These are phyloP conservation scores for Fusarium camptoceras DNA, from an alignment of 2,329 filamentous ascomycete species.

Conservation along the genomic window DNA sequence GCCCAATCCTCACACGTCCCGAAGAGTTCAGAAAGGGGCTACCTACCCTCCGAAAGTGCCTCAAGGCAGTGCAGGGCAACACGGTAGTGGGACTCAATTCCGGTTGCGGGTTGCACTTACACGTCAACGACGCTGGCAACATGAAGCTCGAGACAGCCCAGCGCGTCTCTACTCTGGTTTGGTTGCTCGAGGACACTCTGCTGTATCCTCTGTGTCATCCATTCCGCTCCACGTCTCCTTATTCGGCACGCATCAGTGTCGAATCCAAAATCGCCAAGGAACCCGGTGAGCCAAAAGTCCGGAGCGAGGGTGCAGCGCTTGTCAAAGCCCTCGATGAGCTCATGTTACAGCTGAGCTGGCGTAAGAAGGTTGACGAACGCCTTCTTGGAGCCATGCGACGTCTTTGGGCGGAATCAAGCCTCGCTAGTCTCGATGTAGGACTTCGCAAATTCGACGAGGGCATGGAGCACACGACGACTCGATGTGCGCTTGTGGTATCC, in stretches of 20 bases:
- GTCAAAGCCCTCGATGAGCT: conserved; percentile 4
- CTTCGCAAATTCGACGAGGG: conserved; percentile 43
- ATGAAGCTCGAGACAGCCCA: conserved; percentile 36
- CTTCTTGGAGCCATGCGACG: conserved; percentile 32
- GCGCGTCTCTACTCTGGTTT: conserved; percentile 37
- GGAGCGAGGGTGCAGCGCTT: conserved; percentile 20
- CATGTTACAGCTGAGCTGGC: conserved; percentile 11
- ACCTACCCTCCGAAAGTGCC: conserved; percentile 36
- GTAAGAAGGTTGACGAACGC: conserved; percentile 20
- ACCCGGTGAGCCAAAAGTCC: conserved; percentile 1
- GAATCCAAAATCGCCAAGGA: conserved; percentile 34
- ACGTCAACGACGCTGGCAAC: conserved; percentile 38
- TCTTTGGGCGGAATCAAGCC: conserved; percentile 26
- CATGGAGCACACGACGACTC: conserved; percentile 37
- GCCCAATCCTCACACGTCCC: conserved; percentile 35
- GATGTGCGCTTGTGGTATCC: conserved; percentile 43
- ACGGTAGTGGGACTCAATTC: conserved; percentile 45
- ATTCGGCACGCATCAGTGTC: conserved; percentile 32
- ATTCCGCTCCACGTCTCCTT: conserved; percentile 35
- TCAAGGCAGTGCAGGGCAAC: conserved; percentile 29
- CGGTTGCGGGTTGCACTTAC: conserved; percentile 45
- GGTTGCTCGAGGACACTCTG: conserved; percentile 41
- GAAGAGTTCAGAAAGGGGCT: conserved; percentile 37
- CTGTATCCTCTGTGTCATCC: conserved; percentile 43
- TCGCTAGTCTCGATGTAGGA: conserved; percentile 18